These are phyloP conservation scores for Solanum ahanhuiri DNA, from an alignment of 257 asterid genomes.

Conservation along the genomic window DNA sequence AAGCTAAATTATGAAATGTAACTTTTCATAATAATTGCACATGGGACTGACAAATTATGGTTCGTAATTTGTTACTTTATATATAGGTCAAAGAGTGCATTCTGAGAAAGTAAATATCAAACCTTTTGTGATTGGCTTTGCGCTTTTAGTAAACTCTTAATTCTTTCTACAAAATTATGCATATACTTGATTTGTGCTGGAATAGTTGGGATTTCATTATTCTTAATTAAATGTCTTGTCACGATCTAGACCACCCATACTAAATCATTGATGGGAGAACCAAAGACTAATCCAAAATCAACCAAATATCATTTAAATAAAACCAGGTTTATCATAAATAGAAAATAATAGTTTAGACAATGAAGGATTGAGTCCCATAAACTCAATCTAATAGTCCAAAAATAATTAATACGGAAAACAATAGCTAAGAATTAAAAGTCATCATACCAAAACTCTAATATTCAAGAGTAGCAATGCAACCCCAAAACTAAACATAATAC, in stretches of 20 bases:
- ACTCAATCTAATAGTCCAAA: not conserved
- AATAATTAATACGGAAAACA: too few relatives aligned
- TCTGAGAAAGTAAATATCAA: not conserved
- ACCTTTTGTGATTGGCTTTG: not conserved
- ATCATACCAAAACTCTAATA: too few relatives aligned
- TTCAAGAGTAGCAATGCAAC: too few relatives aligned
- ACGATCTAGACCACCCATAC: accelerated
- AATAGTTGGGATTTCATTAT: not conserved
- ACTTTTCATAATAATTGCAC: not conserved
- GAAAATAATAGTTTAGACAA: not conserved
- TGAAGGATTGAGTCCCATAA: not conserved
- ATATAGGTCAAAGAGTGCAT: not conserved
- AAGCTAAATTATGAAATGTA: not conserved
- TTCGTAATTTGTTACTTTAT: not conserved
- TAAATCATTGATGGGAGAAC: not conserved
- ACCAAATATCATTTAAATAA: too few relatives aligned
- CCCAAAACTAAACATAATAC: too few relatives aligned
- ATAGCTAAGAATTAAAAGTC: not conserved
- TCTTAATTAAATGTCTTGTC: too few relatives aligned
- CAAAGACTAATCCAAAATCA: too few relatives aligned
- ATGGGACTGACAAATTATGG: not conserved
- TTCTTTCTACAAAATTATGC: not conserved
- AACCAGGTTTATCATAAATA: too few relatives aligned
- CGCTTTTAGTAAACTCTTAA: not conserved
- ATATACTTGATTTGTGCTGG: not conserved